phyloP scores from a whole-genome alignment of 1,284 basidiomycete genomes.

The Marasmius fiardii region DNA sequence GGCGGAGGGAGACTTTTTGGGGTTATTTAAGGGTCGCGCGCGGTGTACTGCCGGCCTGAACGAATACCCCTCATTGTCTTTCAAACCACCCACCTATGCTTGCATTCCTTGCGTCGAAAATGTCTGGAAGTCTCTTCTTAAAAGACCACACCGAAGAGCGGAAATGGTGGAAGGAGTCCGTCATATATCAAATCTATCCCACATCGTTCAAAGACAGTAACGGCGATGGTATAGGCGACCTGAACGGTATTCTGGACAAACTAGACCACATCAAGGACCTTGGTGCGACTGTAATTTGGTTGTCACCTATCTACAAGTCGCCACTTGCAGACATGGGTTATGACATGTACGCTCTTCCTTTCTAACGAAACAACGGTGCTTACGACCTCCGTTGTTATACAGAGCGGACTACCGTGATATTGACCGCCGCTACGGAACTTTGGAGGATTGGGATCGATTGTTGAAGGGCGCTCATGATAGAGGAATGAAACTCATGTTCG shows the following conservation, averaged over 20 bases:
- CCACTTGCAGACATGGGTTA: constrained; percentile 74
- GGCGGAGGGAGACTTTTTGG: no score
- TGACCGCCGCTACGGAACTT: constrained; percentile 69
- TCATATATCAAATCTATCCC: constrained; percentile 78
- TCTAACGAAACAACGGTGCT: constrained; percentile 3
- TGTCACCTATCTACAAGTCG: constrained; percentile 71
- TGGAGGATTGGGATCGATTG: constrained; percentile 71
- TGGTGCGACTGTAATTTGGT: constrained; percentile 73
- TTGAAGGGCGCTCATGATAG: constrained; percentile 55
- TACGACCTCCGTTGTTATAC: background rate
- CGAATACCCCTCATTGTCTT: no score
- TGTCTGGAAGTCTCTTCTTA: no score
- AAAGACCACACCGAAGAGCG: constrained; percentile 4
- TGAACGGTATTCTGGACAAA: constrained; percentile 63
- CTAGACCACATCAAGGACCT: constrained; percentile 71
- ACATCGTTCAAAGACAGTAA: constrained; percentile 72
- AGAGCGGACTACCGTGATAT: constrained; percentile 72
- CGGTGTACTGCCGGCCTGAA: no score
- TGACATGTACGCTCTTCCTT: constrained; percentile 48
- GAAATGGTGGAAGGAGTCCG: constrained; percentile 66
- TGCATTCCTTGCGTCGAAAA: no score
- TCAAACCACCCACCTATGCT: no score
- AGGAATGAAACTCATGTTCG: constrained; percentile 70
- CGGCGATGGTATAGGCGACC: constrained; percentile 74
- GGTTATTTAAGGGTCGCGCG: no score